Conservation (phyloP, 768 basidiomycete genomes). For the Mycena sanguinolenta region DNA sequence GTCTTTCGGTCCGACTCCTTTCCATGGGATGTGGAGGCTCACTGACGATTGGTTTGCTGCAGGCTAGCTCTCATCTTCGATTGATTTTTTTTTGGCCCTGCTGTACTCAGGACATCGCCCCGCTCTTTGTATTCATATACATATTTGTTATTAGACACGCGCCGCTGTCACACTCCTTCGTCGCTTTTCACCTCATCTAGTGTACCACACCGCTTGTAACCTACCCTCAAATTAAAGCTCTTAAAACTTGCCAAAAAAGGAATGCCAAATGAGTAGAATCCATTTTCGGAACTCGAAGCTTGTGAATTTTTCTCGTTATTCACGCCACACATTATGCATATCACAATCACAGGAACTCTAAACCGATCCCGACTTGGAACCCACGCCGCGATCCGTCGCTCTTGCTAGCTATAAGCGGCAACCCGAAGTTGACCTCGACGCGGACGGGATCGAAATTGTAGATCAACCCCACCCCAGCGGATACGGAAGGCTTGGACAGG, state of each 20-base stretch:
- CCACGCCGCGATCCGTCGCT: constrained; percentile 69
- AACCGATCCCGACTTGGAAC: constrained; percentile 75
- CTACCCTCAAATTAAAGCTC: no score
- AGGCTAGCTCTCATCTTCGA: background rate
- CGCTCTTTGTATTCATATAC: background rate
- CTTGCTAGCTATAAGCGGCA: constrained; percentile 79
- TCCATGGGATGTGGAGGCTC: background rate
- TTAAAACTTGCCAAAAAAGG: background rate
- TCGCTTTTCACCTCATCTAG: no score
- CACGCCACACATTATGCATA: background rate
- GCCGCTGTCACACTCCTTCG: no score
- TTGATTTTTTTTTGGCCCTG: constrained; percentile 2
- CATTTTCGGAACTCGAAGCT: background rate
- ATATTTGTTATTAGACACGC: no score
- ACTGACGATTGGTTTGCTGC: constrained; percentile 4
- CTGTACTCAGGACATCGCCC: background rate
- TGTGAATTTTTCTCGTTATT: background rate
- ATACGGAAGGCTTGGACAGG: constrained; percentile 74
- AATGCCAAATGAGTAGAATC: background rate
- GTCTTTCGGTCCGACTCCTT: constrained; percentile 3
- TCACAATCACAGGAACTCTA: constrained; percentile 68
- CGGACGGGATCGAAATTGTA: constrained; percentile 87
- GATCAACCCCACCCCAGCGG: constrained; percentile 85
- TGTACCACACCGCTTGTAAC: no score
- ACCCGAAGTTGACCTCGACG: constrained; percentile 90